These are phyloP conservation scores for Leishmania lainsoni DNA, from an alignment of 208 protist species.

Conservation along the genomic window DNA sequence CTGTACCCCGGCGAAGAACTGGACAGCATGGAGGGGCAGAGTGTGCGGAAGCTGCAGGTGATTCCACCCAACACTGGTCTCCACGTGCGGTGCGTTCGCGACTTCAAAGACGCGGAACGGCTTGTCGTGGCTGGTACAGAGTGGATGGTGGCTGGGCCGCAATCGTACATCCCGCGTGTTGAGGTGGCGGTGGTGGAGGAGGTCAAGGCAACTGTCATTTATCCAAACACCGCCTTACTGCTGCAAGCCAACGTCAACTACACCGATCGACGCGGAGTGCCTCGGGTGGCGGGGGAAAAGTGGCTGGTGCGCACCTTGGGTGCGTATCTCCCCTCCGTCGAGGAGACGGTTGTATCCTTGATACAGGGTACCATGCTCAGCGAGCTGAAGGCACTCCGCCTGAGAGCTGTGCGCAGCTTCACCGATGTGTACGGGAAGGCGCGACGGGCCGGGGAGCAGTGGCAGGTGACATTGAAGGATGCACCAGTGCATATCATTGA, in stretches of 20 bases:
- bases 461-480: constrained; percentile 88
- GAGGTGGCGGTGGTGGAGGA: constrained; percentile 80
- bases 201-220: constrained; percentile 75
- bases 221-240: constrained; percentile 87
- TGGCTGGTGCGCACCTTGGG: constrained; percentile 88
- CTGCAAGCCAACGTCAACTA: constrained; percentile 77
- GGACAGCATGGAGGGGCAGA: constrained; percentile 31
- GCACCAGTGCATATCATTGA: constrained; percentile 86
- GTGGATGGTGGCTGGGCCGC: constrained; percentile 91
- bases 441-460: constrained; percentile 79
- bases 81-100: constrained; percentile 80
- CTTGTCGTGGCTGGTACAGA: constrained; percentile 82
- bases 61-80: constrained; percentile 84
- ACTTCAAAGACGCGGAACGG: constrained; percentile 46
- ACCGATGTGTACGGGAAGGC: constrained; percentile 80
- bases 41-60: constrained; percentile 69
- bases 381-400: constrained; percentile 76
- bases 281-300: constrained; percentile 79
- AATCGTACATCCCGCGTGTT: constrained; percentile 90
- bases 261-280: constrained; percentile 65
- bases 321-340: constrained; percentile 87
- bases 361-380: constrained; percentile 84
- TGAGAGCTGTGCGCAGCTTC: constrained; percentile 79
- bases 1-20: constrained; percentile 91
- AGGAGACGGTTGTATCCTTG: constrained; percentile 80